Base-by-base conservation (phyloP, 2,329 filamentous ascomycete species). In the Zelopaecilomyces penicillatus region DNA sequence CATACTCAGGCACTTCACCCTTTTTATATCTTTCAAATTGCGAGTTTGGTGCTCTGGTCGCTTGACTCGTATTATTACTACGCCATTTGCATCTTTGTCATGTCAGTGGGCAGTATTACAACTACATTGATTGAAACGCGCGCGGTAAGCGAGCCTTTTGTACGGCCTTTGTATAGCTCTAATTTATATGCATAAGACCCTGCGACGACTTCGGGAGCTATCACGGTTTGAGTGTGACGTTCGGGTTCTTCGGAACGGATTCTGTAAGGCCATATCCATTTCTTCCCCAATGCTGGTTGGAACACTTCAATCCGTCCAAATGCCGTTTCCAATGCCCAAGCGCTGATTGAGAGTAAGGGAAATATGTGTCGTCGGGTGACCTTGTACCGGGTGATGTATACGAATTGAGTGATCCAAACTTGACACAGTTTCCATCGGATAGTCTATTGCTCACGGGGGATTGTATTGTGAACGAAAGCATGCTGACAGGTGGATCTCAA, bases 391-490 rank as follows among this genome's bases (percentile, higher is more conserved):
- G 93, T 30, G 93, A 98, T 62, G 83, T 98, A 5, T 98, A 95
- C 65, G 93, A 98, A 69, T 78, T 98, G 41, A 96, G 91, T 46
- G 94, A 98, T 63, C 93, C 93, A 2, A 88, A 83, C 11, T 71
- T 98, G 28, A 79, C 79, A 4, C 87, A 95, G 55, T 85, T 97
- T 50, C 93, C 93, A 1, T 93, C 87, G 57, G 93, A 98, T 63
- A 95, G 91, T 62, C 70, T 98, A 31, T 69, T 98, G 5, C 74
- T 98, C 0, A 87, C 87, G 42, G 94, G 93, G 35, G 94, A 98
- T 65, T 96, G 90, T 58, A 97, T 98, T 50, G 90, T 98, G 52
- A 98, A 98, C 58, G 93, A 98, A 66, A 97, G 93, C 67, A 98
- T 98, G 93, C 78, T 98, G 32, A 98, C 93, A 34, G 65, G 65